Base-by-base conservation (phyloP, 2,329 filamentous ascomycete species). In the Periconia digitata region DNA sequence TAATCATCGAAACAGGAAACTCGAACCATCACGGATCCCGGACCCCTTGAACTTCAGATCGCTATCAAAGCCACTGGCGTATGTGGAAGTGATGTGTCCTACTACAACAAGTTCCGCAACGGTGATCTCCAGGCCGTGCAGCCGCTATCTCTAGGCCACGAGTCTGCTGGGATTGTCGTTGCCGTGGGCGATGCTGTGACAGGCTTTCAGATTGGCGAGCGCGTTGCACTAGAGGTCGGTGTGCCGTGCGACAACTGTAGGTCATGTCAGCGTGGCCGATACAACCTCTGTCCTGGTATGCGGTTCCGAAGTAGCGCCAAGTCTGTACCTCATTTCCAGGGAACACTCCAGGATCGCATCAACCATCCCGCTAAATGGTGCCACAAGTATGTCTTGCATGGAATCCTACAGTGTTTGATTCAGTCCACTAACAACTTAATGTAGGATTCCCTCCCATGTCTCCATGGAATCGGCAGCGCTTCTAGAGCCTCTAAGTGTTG, bases 51-150 rank as follows among this genome's bases (percentile, higher is more conserved):
- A 63, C 76, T 88, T 46, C 85, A 87, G 69, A 78, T 87, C 59
- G 77, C 82, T 57, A 76, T 88, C 67, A 81, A 80, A 59, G 79
- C 81, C 6, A 87, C 85, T 20, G 85, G 85, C 32, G 84, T 88
- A 59, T 88, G 85, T 66, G 85, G 85, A 47, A 87, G 84, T 7
- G 85, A 88, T 68, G 80, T 87, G 45, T 83, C 83, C 44, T 88
- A 88, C 70, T 88, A 86, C 74, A 86, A 82, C 67, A 86, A 86
- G 61, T 87, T 86, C 63, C 83, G 84, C 70, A 88, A 88, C 62
- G 85, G 85, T 39, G 84, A 86, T 67, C 78, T 88, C 43, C 85
- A 84, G 58, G 84, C 83, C 40, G 84, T 82, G 55, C 78, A 80
- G 51, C 85, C 85, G 22, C 72, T 88, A 24, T 85, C 83, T 5